Base-by-base conservation (phyloP, 1,139 yeast genomes). In the Suhomyces kunorum region DNA sequence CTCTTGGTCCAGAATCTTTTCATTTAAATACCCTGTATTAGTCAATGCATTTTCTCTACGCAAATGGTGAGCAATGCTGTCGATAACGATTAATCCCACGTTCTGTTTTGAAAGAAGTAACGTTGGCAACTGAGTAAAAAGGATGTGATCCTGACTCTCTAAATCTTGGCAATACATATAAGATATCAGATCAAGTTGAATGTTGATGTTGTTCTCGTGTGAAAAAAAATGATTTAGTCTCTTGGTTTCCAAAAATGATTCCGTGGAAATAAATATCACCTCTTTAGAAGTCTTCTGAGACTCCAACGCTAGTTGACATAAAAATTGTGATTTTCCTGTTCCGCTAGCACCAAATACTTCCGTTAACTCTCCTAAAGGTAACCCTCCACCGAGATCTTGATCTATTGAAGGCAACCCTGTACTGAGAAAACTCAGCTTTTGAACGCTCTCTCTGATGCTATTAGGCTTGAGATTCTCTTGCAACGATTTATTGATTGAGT, bases 341-440 rank as follows among this genome's bases (percentile, higher is more conserved):
- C 95, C 87, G 44, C 94, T 81, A 28, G 83, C 86, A 0, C 98
- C 98, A 50, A 81, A 82, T 2, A 90, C 58, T 61, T 90, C 98
- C 0, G 94, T 84, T 3, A 90, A 63, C 30, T 77, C 71, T 2
- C 89, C 83, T 0, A 77, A 51, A 0, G 77, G 79, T 4, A 89
- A 70, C 0, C 97, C 96, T 1, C 92, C 92, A 20, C 76, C 74
- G 12, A 89, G 59, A 3, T 68, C 53, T 8, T 50, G 52, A 58
- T 89, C 96, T 1, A 90, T 51, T 3, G 53, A 50, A 0, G 61
- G 59, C 46, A 83, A 78, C 0, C 95, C 95, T 0, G 92, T 80
- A 1, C 83, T 66, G 45, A 85, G 56, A n/a, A 30, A 40, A 5
- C 11, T n/a, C 17, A 18, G 15, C 5, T 16, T 15, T 18, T 22